These are phyloP conservation scores for Metarhizium brunneum DNA, from an alignment of 2,329 filamentous ascomycete genomes.

Conservation along the genomic window DNA sequence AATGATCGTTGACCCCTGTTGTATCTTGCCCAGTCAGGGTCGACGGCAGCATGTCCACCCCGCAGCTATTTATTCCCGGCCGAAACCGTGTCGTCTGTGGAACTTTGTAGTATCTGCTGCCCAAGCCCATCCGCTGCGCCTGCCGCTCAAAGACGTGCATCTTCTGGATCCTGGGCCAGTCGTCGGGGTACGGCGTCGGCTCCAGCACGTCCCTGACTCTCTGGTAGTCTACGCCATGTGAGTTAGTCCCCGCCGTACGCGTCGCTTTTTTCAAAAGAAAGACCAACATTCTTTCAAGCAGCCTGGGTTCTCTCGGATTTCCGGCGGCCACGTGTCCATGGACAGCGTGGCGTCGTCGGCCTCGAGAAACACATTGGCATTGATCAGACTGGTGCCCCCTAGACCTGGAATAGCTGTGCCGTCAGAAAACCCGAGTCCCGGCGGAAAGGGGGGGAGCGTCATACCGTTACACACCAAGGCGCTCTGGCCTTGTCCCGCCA, in stretches of 20 bases:
- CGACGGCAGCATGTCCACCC: slow-evolving; percentile 53
- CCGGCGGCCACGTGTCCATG: slow-evolving; percentile 48
- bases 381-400: slow-evolving; percentile 56
- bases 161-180: slow-evolving; percentile 50
- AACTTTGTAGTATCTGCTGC: slow-evolving; percentile 44
- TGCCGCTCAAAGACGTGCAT: slow-evolving; percentile 47
- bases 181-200: slow-evolving; percentile 46
- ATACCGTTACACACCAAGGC: slow-evolving; percentile 46
- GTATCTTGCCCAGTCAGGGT: slow-evolving; percentile 51
- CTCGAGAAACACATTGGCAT: slow-evolving; percentile 57
- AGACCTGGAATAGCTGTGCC: slow-evolving; percentile 29
- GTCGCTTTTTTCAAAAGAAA: too few relatives aligned
- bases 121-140: slow-evolving; percentile 39
- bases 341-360: slow-evolving; percentile 45
- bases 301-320: slow-evolving; percentile 35
- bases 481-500: slow-evolving; percentile 55
- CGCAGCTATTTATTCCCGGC: slow-evolving; percentile 51
- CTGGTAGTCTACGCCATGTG: slow-evolving; percentile 39
- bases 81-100: slow-evolving; percentile 55
- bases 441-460: background rate
- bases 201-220: slow-evolving; percentile 47
- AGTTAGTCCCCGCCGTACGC: too few relatives aligned
- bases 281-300: slow-evolving; percentile 39
- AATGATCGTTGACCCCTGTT: slow-evolving; percentile 59
- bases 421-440: slow-evolving; percentile 2